Base-by-base conservation (phyloP, 768 basidiomycete species). In the Podaxis sp. region DNA sequence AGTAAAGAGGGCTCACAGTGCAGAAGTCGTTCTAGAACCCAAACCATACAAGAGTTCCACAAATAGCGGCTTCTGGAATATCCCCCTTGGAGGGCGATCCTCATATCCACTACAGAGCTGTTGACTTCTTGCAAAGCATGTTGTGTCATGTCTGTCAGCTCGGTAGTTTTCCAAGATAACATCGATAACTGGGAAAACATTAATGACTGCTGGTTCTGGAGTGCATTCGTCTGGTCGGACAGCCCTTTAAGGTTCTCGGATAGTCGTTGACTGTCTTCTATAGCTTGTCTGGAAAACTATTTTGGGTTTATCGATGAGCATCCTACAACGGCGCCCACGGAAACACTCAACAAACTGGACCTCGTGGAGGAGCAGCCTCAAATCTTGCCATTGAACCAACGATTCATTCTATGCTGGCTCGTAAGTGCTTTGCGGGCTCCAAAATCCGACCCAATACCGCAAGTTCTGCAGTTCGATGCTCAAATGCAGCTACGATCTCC, bases 141-240 rank as follows among this genome's bases (percentile, higher is more conserved):
- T 4, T 48, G 51, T 9, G 59, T 60, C 23, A 54, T 36, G n/a
- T 36, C 40, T 5, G 51, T 47, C 32, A 60, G 48, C 1, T 53
- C 51, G 13, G 32, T 60, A 16, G 52, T 46, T 27, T 54, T 54
- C 7, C 44, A 38, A 13, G 59, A 60, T 27, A 60, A 46, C 21
- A 47, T 47, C 21, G 59, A 54, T 3, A 47, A 54, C 25, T 54
- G 59, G 5, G 59, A 60, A 13, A 60, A 54, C 11, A 60, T 54
- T 27, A 60, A 44, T 3, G 51, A 46, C 18, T 60, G 59, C 27
- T 60, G 59, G 44, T 53, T 21, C 32, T 54, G 51, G 21, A 60
- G 59, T 10, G 42, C 59, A 47, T 48, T 27, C 18, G 59, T 54
- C 42, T 60, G 51, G 23, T 46, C 32, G 40, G 25, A 13, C 32